These are phyloP conservation scores for Mrakia frigida DNA, from an alignment of 768 basidiomycete species.

Conservation along the genomic window DNA sequence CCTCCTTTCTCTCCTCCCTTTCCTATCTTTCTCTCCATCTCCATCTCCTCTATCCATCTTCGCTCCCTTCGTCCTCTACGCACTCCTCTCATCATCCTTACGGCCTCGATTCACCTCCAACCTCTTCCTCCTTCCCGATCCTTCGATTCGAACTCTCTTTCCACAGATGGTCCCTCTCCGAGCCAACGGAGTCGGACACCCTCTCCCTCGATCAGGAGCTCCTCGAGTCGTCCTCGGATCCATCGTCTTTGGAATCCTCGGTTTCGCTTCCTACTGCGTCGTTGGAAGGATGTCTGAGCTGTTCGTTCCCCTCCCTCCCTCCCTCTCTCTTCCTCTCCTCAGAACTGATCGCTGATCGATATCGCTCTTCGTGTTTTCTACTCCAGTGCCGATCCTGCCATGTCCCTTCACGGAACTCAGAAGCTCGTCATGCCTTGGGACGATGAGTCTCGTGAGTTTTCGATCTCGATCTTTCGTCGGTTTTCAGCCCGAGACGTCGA, in stretches of 20 bases:
- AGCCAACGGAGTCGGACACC: constrained; percentile 10
- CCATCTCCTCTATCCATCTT: not conserved
- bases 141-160: too few species aligned
- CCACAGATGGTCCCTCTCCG: not conserved
- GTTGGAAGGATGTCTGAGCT: not conserved
- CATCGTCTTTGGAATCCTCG: constrained; percentile 20
- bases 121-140: too few species aligned
- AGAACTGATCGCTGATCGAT: not conserved
- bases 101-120: not conserved
- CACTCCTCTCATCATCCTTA: not conserved
- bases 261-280: constrained; percentile 24
- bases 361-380: not conserved
- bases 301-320: not conserved
- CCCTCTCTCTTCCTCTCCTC: not conserved
- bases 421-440: constrained; percentile 29
- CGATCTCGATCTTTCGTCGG: not conserved
- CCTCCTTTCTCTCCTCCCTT: not conserved
- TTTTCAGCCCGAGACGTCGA: not conserved
- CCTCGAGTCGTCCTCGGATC: constrained; percentile 25
- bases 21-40: not conserved
- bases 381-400: constrained; percentile 28
- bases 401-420: constrained; percentile 21
- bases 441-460: constrained; percentile 2
- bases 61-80: too few species aligned
- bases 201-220: constrained; percentile 4